phyloP scores from a whole-genome alignment of 2,329 filamentous ascomycete species.

The Aspergillus unguis region DNA sequence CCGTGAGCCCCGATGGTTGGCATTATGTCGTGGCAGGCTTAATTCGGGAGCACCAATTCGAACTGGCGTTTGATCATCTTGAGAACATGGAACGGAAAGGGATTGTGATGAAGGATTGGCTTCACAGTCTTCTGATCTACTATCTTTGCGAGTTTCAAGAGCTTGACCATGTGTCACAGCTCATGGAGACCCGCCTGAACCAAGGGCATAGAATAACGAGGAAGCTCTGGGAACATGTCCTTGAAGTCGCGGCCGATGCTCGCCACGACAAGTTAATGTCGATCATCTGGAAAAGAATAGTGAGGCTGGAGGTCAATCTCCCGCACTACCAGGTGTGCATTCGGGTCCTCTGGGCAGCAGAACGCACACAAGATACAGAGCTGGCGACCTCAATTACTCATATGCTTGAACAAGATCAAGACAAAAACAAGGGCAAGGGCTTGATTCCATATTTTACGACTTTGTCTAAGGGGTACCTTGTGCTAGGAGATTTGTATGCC shows the following conservation, averaged over 20 bases:
- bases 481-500: conserved; percentile 57
- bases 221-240: conserved; percentile 65
- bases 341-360: conserved; percentile 69
- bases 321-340: conserved; percentile 63
- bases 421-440: conserved; percentile 38
- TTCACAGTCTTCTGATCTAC: conserved; percentile 74
- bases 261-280: conserved; percentile 62
- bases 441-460: conserved; percentile 69
- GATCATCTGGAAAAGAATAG: conserved; percentile 68
- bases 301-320: conserved; percentile 57
- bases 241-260: conserved; percentile 69
- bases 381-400: conserved; percentile 71
- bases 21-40: conserved; percentile 69
- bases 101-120: conserved; percentile 63
- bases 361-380: conserved; percentile 62
- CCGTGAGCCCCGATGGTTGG: conserved; percentile 58
- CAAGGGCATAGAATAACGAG: conserved; percentile 48
- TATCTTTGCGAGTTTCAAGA: conserved; percentile 69
- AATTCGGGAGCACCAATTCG: conserved; percentile 76
- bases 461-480: conserved; percentile 67
- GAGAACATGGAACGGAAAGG: conserved; percentile 61
- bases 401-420: conserved; percentile 54
- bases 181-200: conserved; percentile 60
- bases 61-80: conserved; percentile 70
- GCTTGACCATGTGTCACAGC: conserved; percentile 69